phyloP scores from a whole-genome alignment of 192 early-diverging fungal genomes.

The Coemansia sp. region DNA sequence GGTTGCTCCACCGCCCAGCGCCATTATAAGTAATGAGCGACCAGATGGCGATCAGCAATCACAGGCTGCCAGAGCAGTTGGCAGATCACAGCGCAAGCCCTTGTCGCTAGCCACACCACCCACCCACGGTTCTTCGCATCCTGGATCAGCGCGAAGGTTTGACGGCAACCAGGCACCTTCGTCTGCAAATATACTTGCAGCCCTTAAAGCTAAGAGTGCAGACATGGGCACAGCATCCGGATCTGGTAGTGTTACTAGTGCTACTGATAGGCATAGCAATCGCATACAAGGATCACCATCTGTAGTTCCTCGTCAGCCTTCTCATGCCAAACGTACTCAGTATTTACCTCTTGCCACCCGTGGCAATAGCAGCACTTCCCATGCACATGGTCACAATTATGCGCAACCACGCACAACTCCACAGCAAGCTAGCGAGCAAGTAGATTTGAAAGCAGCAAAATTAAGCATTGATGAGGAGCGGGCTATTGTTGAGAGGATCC shows the following conservation, averaged over 20 bases:
- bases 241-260: too few species aligned
- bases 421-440: too few species aligned
- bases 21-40: conserved; percentile 18
- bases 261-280: too few species aligned
- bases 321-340: too few species aligned
- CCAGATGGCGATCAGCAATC: conserved; percentile 7
- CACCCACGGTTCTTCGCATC: background rate
- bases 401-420: too few species aligned
- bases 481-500: conserved; percentile 16
- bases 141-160: background rate
- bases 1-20: conserved; percentile 43
- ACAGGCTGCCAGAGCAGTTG: conserved; percentile 16
- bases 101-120: background rate
- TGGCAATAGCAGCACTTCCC: background rate
- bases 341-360: background rate
- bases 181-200: background rate
- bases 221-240: too few species aligned
- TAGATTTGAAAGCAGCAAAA: too few species aligned
- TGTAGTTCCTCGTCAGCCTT: too few species aligned
- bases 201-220: too few species aligned
- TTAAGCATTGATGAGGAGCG: conserved; percentile 12
- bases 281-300: too few species aligned
- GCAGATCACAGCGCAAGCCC: conserved; percentile 17
- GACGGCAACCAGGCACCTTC: background rate
- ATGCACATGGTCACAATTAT: background rate